Evolutionary conservation across 768 basidiomycete genomes (phyloP).

Genomic region (Polyporus arcularius): DNA sequence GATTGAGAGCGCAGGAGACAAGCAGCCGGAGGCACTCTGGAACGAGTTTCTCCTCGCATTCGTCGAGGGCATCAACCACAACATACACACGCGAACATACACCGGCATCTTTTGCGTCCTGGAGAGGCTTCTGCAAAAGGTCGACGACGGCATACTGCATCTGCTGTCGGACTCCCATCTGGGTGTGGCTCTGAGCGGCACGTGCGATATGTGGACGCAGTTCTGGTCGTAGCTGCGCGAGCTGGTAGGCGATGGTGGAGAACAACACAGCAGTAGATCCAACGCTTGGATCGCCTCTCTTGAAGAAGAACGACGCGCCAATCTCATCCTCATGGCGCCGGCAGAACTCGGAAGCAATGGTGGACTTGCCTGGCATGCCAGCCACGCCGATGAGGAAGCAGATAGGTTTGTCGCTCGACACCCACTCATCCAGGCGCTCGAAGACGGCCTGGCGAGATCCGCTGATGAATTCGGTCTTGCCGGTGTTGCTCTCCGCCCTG

Average conservation of each 20-base stretch:
- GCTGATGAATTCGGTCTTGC: neutral
- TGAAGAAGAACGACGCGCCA: slow-evolving; percentile 20
- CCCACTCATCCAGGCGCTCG: neutral
- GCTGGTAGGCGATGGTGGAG: slow-evolving; percentile 34
- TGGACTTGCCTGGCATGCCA: slow-evolving; percentile 20
- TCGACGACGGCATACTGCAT: neutral
- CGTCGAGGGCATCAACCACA: slow-evolving; percentile 40
- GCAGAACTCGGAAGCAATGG: slow-evolving; percentile 16
- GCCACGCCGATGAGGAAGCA: slow-evolving; percentile 11
- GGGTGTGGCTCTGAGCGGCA: neutral
- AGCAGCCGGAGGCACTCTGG: slow-evolving; percentile 2
- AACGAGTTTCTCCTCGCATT: slow-evolving; percentile 25
- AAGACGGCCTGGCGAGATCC: neutral
- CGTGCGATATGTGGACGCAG: slow-evolving; percentile 10
- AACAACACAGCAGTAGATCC: slow-evolving; percentile 28
- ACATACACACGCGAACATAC: slow-evolving; percentile 22
- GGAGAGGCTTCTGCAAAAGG: slow-evolving; percentile 19
- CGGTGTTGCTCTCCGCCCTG: neutral
- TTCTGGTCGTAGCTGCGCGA: slow-evolving; percentile 23
- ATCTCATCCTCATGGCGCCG: neutral
- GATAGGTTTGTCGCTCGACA: neutral
- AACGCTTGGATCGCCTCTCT: slow-evolving; percentile 5
- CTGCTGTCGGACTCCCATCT: neutral
- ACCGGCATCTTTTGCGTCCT: neutral
- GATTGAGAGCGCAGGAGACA: neutral